A percentile compares a stretch with the other conserved stretches of the same genome.
phyloP scores from a whole-genome alignment of 2,329 filamentous ascomycete genomes.

The Rhytidhysteron rufulum region DNA sequence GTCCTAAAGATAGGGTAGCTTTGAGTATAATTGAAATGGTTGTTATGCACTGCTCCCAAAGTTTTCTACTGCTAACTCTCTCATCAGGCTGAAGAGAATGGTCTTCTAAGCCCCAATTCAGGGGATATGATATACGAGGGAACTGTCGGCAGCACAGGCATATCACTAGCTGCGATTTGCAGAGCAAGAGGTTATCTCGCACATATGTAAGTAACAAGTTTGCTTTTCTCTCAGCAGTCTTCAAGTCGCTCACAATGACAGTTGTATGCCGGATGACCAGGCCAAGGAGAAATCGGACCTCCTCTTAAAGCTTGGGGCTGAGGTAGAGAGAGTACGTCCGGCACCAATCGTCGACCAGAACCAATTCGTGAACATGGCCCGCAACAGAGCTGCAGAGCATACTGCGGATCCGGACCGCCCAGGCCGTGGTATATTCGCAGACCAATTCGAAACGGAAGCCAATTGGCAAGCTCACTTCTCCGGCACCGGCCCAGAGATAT shows the following conservation, averaged over 20 bases:
- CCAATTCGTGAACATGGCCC: conserved; percentile 92
- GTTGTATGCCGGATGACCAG: conserved; percentile 93
- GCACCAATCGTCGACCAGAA: conserved; percentile 89
- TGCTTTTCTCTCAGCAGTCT: conserved; percentile 3
- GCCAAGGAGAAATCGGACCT: conserved; percentile 84
- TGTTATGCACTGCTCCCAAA: conserved; percentile 10
- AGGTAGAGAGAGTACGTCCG: conserved; percentile 85
- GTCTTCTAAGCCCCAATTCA: conserved; percentile 70
- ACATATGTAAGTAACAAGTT: conserved; percentile 62
- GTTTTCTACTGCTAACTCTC: background rate
- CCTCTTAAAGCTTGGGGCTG: conserved; percentile 81
- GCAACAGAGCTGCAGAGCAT: conserved; percentile 71
- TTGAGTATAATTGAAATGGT: conserved; percentile 76
- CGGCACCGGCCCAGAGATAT: conserved; percentile 87
- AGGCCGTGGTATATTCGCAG: conserved; percentile 85
- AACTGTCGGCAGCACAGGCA: conserved; percentile 89
- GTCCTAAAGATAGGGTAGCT: conserved; percentile 92
- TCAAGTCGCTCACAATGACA: conserved; percentile 17
- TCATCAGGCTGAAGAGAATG: conserved; percentile 66
- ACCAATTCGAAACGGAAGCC: conserved; percentile 89
- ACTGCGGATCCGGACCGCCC: conserved; percentile 53
- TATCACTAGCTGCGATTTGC: conserved; percentile 85
- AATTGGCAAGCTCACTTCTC: conserved; percentile 84
- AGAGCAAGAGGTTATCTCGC: conserved; percentile 85
- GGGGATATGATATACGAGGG: conserved; percentile 97